phyloP scores from a whole-genome alignment of 2,329 filamentous ascomycete genomes.

The Trichophyton mentagrophytes region DNA sequence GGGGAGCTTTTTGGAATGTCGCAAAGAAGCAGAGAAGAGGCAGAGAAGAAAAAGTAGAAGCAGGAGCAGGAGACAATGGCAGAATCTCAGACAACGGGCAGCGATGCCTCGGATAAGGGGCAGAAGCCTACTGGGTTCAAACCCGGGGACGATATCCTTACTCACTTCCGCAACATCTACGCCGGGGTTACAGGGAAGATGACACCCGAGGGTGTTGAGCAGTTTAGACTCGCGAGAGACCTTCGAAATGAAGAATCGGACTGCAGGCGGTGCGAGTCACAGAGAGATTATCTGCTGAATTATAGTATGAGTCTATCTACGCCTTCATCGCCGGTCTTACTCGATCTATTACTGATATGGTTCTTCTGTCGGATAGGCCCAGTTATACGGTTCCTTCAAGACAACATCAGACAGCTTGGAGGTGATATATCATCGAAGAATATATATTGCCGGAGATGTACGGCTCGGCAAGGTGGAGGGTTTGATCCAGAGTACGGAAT shows the following conservation, averaged over 20 bases:
- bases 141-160: conserved; percentile 31
- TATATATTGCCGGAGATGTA: conserved; percentile 72
- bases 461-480: conserved; percentile 59
- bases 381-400: conserved; percentile 70
- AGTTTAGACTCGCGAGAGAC: conserved; percentile 69
- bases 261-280: conserved; percentile 66
- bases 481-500: conserved; percentile 83
- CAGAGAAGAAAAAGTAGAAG: not conserved
- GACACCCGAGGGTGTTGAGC: conserved; percentile 53
- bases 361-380: conserved; percentile 41
- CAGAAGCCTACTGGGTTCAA: conserved; percentile 26
- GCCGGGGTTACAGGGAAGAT: conserved; percentile 63
- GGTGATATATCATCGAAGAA: conserved; percentile 61
- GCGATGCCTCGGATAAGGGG: conserved; percentile 14
- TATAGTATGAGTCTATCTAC: conserved; percentile 43
- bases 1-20: not conserved
- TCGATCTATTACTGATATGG: not conserved
- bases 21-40: not conserved
- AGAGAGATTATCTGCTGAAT: conserved; percentile 70
- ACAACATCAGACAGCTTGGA: conserved; percentile 68
- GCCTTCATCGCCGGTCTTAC: not conserved
- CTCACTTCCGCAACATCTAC: conserved; percentile 73
- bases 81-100: conserved; percentile 13
- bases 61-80: conserved; percentile 17
- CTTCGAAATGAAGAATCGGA: conserved; percentile 61